Evolutionary conservation across 1,284 basidiomycete genomes (phyloP).

Genomic region (Leccinum subrobustum): DNA sequence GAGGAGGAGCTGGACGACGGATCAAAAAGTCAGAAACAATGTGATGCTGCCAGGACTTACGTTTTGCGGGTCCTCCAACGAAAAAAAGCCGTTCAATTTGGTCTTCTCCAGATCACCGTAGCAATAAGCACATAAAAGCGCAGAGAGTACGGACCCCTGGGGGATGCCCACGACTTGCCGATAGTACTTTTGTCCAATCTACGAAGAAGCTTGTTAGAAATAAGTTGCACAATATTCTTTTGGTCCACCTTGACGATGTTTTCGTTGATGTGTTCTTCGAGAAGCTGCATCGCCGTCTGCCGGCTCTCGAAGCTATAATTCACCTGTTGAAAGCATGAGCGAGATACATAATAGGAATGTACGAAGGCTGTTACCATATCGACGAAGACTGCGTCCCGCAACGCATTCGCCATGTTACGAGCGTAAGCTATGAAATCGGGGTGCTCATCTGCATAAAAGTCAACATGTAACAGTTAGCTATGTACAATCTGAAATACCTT

Average conservation of each 20-base stretch:
- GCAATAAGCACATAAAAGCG: constrained; percentile 89
- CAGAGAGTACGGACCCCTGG: constrained; percentile 91
- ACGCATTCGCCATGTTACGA: constrained; percentile 54
- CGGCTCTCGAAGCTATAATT: constrained; percentile 58
- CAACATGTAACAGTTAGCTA: not conserved
- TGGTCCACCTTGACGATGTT: constrained; percentile 82
- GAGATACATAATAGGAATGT: not conserved
- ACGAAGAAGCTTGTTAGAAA: constrained; percentile 2
- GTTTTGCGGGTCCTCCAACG: constrained; percentile 57
- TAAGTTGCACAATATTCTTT: not conserved
- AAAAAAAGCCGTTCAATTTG: constrained; percentile 47
- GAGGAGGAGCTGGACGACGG: constrained; percentile 61
- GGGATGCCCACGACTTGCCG: constrained; percentile 92
- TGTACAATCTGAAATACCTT: constrained; percentile 43
- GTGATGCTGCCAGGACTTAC: constrained; percentile 38
- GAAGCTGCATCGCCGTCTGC: constrained; percentile 65
- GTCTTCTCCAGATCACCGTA: constrained; percentile 86
- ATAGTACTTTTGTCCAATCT: constrained; percentile 80
- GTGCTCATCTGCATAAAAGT: constrained; percentile 54
- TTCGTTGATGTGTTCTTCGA: constrained; percentile 87
- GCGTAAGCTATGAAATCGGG: constrained; percentile 74
- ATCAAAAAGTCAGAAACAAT: not conserved
- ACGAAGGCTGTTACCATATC: constrained; percentile 60
- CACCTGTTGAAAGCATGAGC: constrained; percentile 41
- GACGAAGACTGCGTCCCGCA: constrained; percentile 82